Conservation (phyloP, 352 stramenopile species). For the Pythium guiyangense region DNA sequence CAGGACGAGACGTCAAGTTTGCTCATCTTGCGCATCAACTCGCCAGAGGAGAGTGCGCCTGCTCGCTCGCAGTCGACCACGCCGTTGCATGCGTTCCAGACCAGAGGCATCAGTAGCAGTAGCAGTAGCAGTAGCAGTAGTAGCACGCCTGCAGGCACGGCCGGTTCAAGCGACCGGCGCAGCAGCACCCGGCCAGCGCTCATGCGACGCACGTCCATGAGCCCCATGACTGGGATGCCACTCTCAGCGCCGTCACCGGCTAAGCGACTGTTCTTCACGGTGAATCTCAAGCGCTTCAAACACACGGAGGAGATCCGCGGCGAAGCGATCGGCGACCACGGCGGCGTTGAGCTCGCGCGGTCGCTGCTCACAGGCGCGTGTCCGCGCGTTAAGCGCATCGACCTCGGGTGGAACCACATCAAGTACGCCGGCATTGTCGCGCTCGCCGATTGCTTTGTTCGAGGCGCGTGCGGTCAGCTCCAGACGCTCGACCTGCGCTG, state of each 20-base stretch:
- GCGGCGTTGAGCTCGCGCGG: conserved; percentile 48
- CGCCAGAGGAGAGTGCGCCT: neutral
- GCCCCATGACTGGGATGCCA: neutral
- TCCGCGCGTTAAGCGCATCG: conserved; percentile 47
- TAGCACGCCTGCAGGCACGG: neutral
- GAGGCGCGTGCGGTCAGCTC: conserved; percentile 47
- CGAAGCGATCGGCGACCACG: conserved; percentile 49
- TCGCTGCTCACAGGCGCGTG: conserved; percentile 65
- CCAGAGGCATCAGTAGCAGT: too few relatives aligned
- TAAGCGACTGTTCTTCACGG: conserved; percentile 62
- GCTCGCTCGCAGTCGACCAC: conserved; percentile 2
- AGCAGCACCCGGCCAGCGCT: neutral
- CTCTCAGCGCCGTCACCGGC: neutral
- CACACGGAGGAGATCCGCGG: conserved; percentile 56
- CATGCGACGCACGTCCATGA: neutral
- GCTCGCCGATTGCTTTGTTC: conserved; percentile 46
- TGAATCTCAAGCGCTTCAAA: conserved; percentile 75
- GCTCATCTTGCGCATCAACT: conserved; percentile 47
- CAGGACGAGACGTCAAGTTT: conserved; percentile 56
- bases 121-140: neutral
- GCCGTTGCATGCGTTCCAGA: conserved; percentile 2
- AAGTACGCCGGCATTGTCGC: conserved; percentile 47
- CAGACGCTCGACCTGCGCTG: conserved; percentile 54
- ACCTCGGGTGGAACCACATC: conserved; percentile 66
- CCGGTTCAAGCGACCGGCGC: too few relatives aligned